These are phyloP conservation scores for Phalaenopsis equestris DNA, from an alignment of 106 monocot genomes.

Conservation along the genomic window DNA sequence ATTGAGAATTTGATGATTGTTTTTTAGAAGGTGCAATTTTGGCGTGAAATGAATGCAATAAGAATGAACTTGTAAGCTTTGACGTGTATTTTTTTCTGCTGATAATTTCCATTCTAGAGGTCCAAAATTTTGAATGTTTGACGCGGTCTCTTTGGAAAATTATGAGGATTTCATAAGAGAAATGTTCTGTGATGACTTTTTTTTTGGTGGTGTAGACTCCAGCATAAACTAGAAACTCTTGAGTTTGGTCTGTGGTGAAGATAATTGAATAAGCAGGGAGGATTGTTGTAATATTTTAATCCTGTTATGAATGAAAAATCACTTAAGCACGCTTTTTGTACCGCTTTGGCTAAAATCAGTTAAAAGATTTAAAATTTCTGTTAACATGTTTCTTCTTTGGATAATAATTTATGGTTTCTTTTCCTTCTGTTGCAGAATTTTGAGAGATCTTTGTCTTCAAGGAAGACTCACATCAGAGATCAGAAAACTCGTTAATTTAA, in stretches of 20 bases:
- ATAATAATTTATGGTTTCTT: neutral
- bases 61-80: neutral
- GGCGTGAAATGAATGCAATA: neutral
- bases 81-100: neutral
- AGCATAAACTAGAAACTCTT: neutral
- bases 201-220: neutral
- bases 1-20: neutral
- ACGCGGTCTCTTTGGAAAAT: neutral
- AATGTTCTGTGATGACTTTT: neutral
- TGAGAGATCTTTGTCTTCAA: conserved; percentile 42
- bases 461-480: conserved; percentile 29
- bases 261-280: neutral
- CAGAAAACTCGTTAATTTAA: conserved; percentile 35
- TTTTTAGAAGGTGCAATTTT: neutral
- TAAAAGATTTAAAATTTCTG: no score
- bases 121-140: neutral
- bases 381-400: neutral
- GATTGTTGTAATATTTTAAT: conserved; percentile 1
- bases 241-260: neutral
- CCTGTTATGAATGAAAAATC: neutral
- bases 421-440: conserved; percentile 32
- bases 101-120: neutral
- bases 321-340: neutral
- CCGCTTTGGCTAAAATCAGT: neutral
- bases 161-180: neutral